These are phyloP conservation scores for Hylodesmum podocarpum DNA, from an alignment of 306 rosid species.

Conservation along the genomic window DNA sequence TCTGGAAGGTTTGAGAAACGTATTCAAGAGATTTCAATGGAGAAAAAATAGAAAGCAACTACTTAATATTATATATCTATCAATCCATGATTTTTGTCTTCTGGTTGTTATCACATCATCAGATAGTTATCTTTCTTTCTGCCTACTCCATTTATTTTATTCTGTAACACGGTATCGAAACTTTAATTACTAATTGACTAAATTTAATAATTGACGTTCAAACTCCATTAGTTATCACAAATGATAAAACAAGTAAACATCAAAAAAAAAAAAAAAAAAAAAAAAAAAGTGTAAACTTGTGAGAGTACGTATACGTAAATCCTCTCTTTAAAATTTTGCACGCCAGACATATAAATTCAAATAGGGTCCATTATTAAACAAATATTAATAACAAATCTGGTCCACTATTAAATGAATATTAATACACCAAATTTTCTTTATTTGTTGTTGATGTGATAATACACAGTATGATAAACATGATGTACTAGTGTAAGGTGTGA, in stretches of 20 bases:
- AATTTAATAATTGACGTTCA: too few relatives aligned
- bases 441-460: background rate
- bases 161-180: too few relatives aligned
- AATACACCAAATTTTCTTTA: background rate
- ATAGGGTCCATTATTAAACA: background rate
- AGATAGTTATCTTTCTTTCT: too few relatives aligned
- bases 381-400: background rate
- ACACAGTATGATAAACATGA: background rate
- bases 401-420: background rate
- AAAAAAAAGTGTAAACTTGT: background rate
- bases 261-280: too few relatives aligned
- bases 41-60: background rate
- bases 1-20: background rate
- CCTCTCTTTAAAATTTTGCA: background rate
- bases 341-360: background rate
- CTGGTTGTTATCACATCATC: too few relatives aligned
- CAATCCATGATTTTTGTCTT: too few relatives aligned
- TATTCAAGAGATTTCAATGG: background rate
- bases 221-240: too few relatives aligned
- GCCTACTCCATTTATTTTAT: too few relatives aligned
- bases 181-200: too few relatives aligned
- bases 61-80: too few relatives aligned
- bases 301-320: too few relatives aligned
- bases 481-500: background rate
- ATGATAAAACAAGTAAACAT: too few relatives aligned